These are phyloP conservation scores for Tylopilus intermedius DNA, from an alignment of 768 basidiomycete species.

Conservation along the genomic window DNA sequence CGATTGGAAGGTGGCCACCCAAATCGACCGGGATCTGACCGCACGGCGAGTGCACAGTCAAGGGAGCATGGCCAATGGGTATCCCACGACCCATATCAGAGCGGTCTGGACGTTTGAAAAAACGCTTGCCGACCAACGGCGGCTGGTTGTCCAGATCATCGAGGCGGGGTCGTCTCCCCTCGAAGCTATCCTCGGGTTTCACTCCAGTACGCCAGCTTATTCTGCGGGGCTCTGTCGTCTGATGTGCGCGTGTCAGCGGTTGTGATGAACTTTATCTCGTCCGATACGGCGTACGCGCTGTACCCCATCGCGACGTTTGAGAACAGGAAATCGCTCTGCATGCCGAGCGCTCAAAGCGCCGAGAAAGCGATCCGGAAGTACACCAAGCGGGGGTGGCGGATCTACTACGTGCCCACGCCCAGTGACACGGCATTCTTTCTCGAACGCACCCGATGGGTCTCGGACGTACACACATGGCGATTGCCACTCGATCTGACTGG, in stretches of 20 bases:
- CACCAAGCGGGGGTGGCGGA: constrained; percentile 31
- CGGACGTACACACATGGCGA: constrained; percentile 20
- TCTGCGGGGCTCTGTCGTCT: constrained; percentile 12
- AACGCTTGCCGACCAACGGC: not conserved
- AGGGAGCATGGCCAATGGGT: fast-evolving
- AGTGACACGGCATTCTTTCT: constrained; percentile 15
- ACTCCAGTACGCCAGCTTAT: constrained; percentile 29
- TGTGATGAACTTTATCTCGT: constrained; percentile 37
- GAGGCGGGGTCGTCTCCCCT: constrained; percentile 16
- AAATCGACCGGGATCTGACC: constrained; percentile 14
- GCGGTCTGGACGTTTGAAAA: constrained; percentile 25
- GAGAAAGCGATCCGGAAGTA: constrained; percentile 31
- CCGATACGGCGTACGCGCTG: constrained; percentile 37
- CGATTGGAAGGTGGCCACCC: constrained; percentile 12
- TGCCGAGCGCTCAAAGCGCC: constrained; percentile 3
- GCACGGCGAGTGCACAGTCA: not conserved
- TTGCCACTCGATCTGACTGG: not conserved
- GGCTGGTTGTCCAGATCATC: constrained; percentile 39
- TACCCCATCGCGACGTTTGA: constrained; percentile 42
- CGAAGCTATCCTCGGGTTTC: constrained; percentile 37
- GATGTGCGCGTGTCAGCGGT: not conserved
- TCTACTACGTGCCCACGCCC: constrained; percentile 5
- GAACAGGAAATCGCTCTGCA: constrained; percentile 24
- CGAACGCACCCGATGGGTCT: constrained; percentile 25
- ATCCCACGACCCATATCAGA: not conserved